A percentile compares a stretch with the other conserved stretches of the same genome.
phyloP scores from a whole-genome alignment of 2,329 filamentous ascomycete species.

The Camillea tinctor region DNA sequence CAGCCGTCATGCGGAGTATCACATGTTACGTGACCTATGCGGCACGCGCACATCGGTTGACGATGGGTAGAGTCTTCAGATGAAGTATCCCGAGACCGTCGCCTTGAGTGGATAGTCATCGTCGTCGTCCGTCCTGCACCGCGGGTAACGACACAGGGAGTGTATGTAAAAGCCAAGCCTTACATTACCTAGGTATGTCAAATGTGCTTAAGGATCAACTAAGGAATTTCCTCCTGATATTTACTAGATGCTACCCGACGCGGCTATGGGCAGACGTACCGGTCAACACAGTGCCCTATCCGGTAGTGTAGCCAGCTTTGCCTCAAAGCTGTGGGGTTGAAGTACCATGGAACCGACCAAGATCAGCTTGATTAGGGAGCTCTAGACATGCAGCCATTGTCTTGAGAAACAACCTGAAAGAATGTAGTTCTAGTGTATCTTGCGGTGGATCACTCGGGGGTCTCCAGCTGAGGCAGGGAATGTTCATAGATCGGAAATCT shows the following conservation, averaged over 20 bases:
- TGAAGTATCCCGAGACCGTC: not conserved
- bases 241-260: not conserved
- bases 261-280: not conserved
- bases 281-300: not conserved
- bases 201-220: not conserved
- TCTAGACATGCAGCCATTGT: not conserved
- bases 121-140: too few species aligned
- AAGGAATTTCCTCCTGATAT: not conserved
- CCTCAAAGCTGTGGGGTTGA: not conserved
- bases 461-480: not conserved
- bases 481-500: not conserved
- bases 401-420: not conserved
- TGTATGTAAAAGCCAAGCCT: not conserved
- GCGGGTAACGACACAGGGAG: not conserved
- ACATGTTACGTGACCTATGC: not conserved
- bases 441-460: not conserved
- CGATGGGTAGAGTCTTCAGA: not conserved
- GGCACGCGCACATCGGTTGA: not conserved
- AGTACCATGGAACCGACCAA: not conserved
- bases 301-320: not conserved
- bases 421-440: not conserved
- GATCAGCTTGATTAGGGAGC: not conserved
- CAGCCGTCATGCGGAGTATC: not conserved
- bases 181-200: too few species aligned
- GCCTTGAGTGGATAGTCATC: not conserved